Conservation (phyloP, 1,139 yeast species). For the Taiozyma sp. region DNA sequence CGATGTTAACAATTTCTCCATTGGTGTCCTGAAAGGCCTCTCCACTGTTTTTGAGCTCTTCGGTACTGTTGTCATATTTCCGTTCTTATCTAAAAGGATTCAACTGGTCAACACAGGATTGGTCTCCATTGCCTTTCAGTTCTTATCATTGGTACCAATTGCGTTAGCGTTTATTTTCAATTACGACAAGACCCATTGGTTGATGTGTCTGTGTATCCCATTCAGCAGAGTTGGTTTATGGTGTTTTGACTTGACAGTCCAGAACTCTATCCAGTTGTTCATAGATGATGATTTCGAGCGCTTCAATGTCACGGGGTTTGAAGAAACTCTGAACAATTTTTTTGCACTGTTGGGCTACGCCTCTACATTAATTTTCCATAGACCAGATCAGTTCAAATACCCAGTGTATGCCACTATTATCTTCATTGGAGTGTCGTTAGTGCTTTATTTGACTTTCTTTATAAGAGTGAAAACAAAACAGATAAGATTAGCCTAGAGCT, state of each 20-base stretch:
- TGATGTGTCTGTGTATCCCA: constrained; percentile 26
- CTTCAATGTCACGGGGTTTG: constrained; percentile 31
- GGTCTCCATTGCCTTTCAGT: constrained; percentile 24
- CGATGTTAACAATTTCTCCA: constrained; percentile 25
- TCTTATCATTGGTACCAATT: constrained; percentile 17
- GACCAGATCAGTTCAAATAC: constrained; percentile 27
- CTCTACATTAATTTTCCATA: constrained; percentile 29
- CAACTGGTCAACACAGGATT: constrained; percentile 29
- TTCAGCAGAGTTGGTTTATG: constrained; percentile 34
- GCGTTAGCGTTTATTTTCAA: constrained; percentile 9
- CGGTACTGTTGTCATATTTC: constrained; percentile 28
- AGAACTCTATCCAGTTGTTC: constrained; percentile 28
- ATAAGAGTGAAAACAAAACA: constrained; percentile 1
- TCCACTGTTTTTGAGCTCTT: constrained; percentile 27
- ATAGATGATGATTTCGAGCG: constrained; percentile 26
- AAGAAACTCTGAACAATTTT: constrained; percentile 30
- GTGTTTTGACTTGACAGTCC: constrained; percentile 35
- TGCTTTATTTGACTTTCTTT: constrained; percentile 18
- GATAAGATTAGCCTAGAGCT: background rate
- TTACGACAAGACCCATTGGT: constrained; percentile 14
- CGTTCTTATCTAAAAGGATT: constrained; percentile 18
- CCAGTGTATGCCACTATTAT: constrained; percentile 26
- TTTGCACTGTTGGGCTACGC: constrained; percentile 28
- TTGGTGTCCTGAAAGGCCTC: constrained; percentile 27
- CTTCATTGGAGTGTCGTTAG: constrained; percentile 21